These are phyloP conservation scores for Dioszegia hungarica DNA, from an alignment of 768 basidiomycete genomes.

Conservation along the genomic window DNA sequence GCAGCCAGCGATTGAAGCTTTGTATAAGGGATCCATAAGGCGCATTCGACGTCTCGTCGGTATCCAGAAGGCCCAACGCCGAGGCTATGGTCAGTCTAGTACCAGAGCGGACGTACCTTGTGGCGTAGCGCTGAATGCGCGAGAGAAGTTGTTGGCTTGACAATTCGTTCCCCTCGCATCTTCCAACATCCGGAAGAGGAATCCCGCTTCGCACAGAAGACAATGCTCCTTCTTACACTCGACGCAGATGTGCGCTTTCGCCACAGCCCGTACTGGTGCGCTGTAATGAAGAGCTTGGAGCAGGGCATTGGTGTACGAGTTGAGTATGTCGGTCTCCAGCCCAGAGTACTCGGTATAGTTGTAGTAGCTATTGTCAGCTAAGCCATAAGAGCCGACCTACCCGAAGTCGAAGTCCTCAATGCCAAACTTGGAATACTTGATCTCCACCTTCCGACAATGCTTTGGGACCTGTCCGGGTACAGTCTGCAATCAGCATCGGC, in stretches of 20 bases:
- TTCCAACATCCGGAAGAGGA: conserved; percentile 89
- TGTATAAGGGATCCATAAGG: conserved; percentile 86
- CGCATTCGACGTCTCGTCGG: conserved; percentile 67
- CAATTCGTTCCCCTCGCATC: conserved; percentile 92
- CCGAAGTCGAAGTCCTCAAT: conserved; percentile 99
- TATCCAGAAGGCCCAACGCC: conserved; percentile 84
- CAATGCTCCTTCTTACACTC: conserved; percentile 88
- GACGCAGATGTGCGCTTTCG: conserved; percentile 86
- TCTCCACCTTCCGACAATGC: conserved; percentile 86
- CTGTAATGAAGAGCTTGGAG: conserved; percentile 87
- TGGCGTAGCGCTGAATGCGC: conserved; percentile 80
- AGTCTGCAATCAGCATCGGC: conserved; percentile 11
- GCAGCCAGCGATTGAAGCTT: conserved; percentile 85
- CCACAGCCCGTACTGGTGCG: conserved; percentile 68
- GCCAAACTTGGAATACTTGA: conserved; percentile 96
- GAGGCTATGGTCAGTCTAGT: conserved; percentile 51
- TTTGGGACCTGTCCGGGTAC: conserved; percentile 56
- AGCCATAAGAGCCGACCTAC: conserved; percentile 52
- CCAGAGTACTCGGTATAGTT: conserved; percentile 87
- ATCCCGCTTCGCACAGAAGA: conserved; percentile 88
- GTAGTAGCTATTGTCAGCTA: conserved; percentile 64
- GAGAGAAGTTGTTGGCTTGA: conserved; percentile 94
- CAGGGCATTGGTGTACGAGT: conserved; percentile 91
- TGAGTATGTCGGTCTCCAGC: conserved; percentile 91
- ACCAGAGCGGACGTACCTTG: conserved; percentile 58